A percentile compares a stretch with the other conserved stretches of the same genome.
Evolutionary conservation across 345 rosid genomes (phyloP).

Genomic region (Populus deltoides): DNA sequence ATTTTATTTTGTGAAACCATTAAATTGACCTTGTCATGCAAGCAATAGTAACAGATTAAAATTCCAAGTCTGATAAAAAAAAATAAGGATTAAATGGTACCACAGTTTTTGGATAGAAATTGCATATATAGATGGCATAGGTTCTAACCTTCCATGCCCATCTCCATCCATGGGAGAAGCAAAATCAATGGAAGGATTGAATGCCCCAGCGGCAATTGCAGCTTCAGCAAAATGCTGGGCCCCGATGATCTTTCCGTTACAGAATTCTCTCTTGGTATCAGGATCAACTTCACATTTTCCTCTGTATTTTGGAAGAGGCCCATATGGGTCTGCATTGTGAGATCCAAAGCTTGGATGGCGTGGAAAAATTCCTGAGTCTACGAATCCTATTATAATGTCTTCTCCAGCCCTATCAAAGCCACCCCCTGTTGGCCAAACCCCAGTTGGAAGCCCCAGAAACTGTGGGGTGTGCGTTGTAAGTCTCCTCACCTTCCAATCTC

Average conservation of each 20-base stretch:
- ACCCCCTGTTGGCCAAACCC: slow-evolving; percentile 99
- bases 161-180: slow-evolving; percentile 99
- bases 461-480: slow-evolving; percentile 98
- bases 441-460: slow-evolving; percentile 94
- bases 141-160: slow-evolving; percentile 93
- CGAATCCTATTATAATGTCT: slow-evolving; percentile 87
- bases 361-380: slow-evolving; percentile 92
- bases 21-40: background rate
- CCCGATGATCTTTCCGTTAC: slow-evolving; percentile 94
- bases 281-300: slow-evolving; percentile 95
- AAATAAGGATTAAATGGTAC: background rate
- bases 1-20: background rate
- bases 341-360: slow-evolving; percentile 90
- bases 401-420: slow-evolving; percentile 96
- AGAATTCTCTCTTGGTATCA: slow-evolving; percentile 58
- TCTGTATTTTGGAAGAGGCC: slow-evolving; percentile 77
- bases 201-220: slow-evolving; percentile 87
- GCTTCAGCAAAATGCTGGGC: slow-evolving; percentile 99
- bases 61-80: background rate
- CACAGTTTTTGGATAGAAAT: background rate
- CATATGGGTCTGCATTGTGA: slow-evolving; percentile 63
- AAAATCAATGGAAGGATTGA: slow-evolving; percentile 80
- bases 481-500: slow-evolving; percentile 96
- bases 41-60: background rate
- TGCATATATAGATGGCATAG: background rate